Evolutionary conservation across 164 flowering plant genomes (phyloP).

Genomic region (Hamamelis virginiana): DNA sequence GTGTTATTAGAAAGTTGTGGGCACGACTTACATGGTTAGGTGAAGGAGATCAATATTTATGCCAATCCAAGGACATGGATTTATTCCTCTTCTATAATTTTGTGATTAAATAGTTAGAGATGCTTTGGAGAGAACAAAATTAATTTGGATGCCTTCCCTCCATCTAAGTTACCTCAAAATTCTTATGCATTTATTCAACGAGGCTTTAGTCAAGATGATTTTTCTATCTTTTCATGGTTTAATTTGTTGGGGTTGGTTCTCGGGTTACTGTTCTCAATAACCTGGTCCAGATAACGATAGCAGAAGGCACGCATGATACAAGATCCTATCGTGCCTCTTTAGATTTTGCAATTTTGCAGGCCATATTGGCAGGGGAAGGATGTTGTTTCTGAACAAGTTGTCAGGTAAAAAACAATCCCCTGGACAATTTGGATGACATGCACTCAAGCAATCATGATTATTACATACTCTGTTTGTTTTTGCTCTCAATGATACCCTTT

Average conservation of each 20-base stretch:
- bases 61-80: too few relatives aligned
- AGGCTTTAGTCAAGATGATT: constrained; percentile 82
- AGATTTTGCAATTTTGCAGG: constrained; percentile 87
- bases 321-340: constrained; percentile 66
- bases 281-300: constrained; percentile 84
- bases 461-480: constrained; percentile 66
- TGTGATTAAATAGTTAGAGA: too few relatives aligned
- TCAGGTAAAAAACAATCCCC: constrained; percentile 69
- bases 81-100: too few relatives aligned
- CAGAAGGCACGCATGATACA: constrained; percentile 62
- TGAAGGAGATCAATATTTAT: too few relatives aligned
- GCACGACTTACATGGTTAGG: too few relatives aligned
- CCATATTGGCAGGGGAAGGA: constrained; percentile 91
- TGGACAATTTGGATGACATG: constrained; percentile 76
- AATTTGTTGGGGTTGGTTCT: constrained; percentile 84
- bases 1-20: too few relatives aligned
- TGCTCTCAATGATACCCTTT: constrained; percentile 61
- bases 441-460: constrained; percentile 66
- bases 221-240: constrained; percentile 85
- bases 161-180: too few relatives aligned
- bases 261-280: constrained; percentile 91
- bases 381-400: constrained; percentile 74
- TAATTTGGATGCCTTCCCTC: too few relatives aligned
- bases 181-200: constrained; percentile 20
- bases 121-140: too few relatives aligned